These are phyloP conservation scores for Pseudogymnoascus sp. DNA, from an alignment of 2,329 filamentous ascomycete species.

Conservation along the genomic window DNA sequence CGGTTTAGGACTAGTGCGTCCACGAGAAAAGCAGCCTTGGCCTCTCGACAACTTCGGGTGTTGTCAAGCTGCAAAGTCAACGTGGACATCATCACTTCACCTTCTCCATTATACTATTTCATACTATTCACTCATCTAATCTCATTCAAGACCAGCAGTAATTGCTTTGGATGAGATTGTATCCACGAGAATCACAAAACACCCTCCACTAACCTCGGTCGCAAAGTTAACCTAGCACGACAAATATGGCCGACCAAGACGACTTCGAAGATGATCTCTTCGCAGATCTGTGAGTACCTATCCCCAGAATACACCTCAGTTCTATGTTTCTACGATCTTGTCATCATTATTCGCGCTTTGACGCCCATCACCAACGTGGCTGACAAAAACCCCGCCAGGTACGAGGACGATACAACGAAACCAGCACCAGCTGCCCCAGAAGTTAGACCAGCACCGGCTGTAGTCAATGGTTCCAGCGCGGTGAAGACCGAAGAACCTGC, in stretches of 20 bases:
- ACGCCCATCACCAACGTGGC: neutral
- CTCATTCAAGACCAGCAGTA: neutral
- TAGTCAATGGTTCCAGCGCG: constrained; percentile 25
- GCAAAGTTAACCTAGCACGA: constrained; percentile 13
- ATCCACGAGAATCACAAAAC: neutral
- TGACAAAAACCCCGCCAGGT: constrained; percentile 39
- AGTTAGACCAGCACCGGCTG: constrained; percentile 26
- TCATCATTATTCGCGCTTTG: neutral
- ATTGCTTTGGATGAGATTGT: neutral
- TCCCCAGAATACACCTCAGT: neutral
- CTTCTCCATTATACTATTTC: neutral
- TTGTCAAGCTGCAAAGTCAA: neutral
- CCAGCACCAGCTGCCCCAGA: constrained; percentile 27
- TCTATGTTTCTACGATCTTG: neutral
- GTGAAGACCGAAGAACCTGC: constrained; percentile 16
- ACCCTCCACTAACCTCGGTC: neutral
- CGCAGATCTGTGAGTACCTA: constrained; percentile 74
- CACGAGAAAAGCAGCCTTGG: constrained; percentile 6
- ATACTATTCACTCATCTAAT: neutral
- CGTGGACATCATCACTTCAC: neutral
- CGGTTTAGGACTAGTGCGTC: neutral
- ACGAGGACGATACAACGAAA: constrained; percentile 51
- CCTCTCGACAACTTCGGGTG: neutral
- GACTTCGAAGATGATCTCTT: constrained; percentile 92
- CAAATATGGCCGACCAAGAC: constrained; percentile 69